A percentile compares a stretch with the other conserved stretches of the same genome.
phyloP scores from a whole-genome alignment of 169 alveolate species.

The Miamiensis avidus region DNA sequence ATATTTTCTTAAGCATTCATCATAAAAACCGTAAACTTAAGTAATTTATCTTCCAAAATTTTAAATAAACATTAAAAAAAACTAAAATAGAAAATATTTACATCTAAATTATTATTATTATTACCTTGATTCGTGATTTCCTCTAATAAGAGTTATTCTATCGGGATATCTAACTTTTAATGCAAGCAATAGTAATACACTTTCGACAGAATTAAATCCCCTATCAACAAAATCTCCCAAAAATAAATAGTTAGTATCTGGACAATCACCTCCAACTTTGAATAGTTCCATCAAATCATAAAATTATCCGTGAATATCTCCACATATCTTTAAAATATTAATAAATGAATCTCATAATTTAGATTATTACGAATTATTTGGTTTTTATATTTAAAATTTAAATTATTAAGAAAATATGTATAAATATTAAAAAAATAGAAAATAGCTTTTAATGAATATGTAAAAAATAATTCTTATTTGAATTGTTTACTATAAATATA shows the following conservation, averaged over 20 bases:
- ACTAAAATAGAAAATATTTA: constrained; percentile 33
- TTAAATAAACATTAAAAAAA: constrained; percentile 4
- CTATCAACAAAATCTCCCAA: constrained; percentile 99
- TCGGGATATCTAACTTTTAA: constrained; percentile 97
- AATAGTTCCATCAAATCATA: constrained; percentile 94
- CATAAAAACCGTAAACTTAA: constrained; percentile 99
- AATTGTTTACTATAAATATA: not conserved
- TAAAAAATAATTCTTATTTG: too few species aligned
- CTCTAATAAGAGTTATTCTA: constrained; percentile 96
- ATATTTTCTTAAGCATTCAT: constrained; percentile 98
- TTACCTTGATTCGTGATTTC: constrained; percentile 98
- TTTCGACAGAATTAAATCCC: constrained; percentile 98
- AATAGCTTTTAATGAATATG: too few species aligned
- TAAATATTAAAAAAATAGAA: too few species aligned
- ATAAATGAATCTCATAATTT: not conserved
- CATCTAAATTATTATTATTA: too few species aligned
- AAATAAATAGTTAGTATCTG: constrained; percentile 95
- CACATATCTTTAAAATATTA: constrained; percentile 81
- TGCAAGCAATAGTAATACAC: constrained; percentile 96
- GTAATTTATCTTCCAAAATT: constrained; percentile 47
- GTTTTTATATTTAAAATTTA: too few species aligned
- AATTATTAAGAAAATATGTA: too few species aligned
- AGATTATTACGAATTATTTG: not conserved
- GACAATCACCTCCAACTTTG: constrained; percentile 90
- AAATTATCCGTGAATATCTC: constrained; percentile 98